phyloP scores from a whole-genome alignment of 768 basidiomycete genomes.

The Pholiota microspora region DNA sequence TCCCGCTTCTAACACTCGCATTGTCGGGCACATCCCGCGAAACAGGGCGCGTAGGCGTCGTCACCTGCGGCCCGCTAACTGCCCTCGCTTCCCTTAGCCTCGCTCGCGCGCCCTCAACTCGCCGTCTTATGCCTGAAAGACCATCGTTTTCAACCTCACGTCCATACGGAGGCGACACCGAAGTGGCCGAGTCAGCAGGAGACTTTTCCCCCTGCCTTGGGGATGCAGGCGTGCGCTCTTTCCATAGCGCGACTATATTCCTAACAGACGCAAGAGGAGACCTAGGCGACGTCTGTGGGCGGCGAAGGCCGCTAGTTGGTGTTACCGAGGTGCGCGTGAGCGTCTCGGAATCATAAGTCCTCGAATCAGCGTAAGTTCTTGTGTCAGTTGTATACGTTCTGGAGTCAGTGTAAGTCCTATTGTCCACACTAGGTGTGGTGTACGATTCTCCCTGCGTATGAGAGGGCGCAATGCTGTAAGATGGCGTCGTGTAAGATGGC shows the following conservation, averaged over 20 bases:
- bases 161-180: slow-evolving; percentile 31
- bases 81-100: slow-evolving; percentile 31
- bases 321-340: slow-evolving; percentile 42
- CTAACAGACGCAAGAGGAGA: slow-evolving; percentile 73
- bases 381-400: slow-evolving; percentile 19
- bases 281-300: slow-evolving; percentile 64
- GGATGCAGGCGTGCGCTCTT: slow-evolving; percentile 52
- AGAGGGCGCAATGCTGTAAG: slow-evolving; percentile 31
- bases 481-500: slow-evolving; percentile 37
- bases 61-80: slow-evolving; percentile 18
- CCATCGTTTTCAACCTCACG: slow-evolving; percentile 38
- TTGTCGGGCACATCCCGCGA: slow-evolving; percentile 22
- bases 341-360: slow-evolving; percentile 25
- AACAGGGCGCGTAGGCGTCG: slow-evolving; percentile 21
- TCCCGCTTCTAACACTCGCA: slow-evolving; percentile 28
- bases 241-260: slow-evolving; percentile 80
- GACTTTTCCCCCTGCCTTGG: slow-evolving; percentile 4
- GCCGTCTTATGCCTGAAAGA: slow-evolving; percentile 50
- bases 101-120: slow-evolving; percentile 36
- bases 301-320: slow-evolving; percentile 55
- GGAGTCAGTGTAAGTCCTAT: slow-evolving; percentile 30
- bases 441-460: slow-evolving; percentile 11
- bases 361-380: slow-evolving; percentile 7
- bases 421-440: slow-evolving; percentile 27
- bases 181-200: slow-evolving; percentile 22